phyloP scores from a whole-genome alignment of 352 stramenopile genomes.

The Peronosclerospora sorghi region DNA sequence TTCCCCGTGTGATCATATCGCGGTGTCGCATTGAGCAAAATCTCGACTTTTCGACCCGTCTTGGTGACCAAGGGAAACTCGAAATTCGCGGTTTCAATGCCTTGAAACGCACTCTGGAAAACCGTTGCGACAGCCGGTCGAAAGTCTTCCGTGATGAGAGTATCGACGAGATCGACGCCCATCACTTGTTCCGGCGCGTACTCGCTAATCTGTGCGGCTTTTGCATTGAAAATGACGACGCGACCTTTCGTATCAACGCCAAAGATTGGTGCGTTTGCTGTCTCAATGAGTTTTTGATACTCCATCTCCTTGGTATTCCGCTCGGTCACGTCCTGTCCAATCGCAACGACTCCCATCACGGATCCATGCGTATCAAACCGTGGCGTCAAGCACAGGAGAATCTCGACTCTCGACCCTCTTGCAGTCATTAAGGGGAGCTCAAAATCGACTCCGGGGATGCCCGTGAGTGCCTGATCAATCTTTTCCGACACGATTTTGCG shows the following conservation, averaged over 20 bases:
- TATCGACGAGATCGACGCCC: constrained; percentile 62
- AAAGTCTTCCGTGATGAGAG: constrained; percentile 68
- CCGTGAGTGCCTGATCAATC: constrained; percentile 33
- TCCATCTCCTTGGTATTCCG: constrained; percentile 56
- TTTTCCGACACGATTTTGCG: constrained; percentile 27
- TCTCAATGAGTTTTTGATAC: constrained; percentile 62
- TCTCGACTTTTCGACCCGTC: constrained; percentile 54
- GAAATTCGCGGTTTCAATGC: constrained; percentile 60
- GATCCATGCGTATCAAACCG: constrained; percentile 25
- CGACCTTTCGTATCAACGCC: constrained; percentile 43
- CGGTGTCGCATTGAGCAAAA: constrained; percentile 67
- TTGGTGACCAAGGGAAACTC: constrained; percentile 81
- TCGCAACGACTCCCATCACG: constrained; percentile 44
- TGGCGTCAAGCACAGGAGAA: constrained; percentile 44
- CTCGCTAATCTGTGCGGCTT: constrained; percentile 79
- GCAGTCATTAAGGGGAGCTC: constrained; percentile 42
- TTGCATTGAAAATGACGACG: constrained; percentile 87
- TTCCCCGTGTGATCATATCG: constrained; percentile 50
- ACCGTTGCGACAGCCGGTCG: constrained; percentile 50
- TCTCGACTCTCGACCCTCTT: constrained; percentile 33
- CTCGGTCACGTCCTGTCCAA: constrained; percentile 59
- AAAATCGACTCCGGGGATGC: constrained; percentile 37
- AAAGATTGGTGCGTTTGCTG: constrained; percentile 72
- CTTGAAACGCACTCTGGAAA: constrained; percentile 57
- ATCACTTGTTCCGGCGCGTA: constrained; percentile 84